Percentiles rank a stretch among this genome's conserved stretches.
Evolutionary conservation across 163 green algal genomes (phyloP).

Genomic region (Scenedesmus sp.): DNA sequence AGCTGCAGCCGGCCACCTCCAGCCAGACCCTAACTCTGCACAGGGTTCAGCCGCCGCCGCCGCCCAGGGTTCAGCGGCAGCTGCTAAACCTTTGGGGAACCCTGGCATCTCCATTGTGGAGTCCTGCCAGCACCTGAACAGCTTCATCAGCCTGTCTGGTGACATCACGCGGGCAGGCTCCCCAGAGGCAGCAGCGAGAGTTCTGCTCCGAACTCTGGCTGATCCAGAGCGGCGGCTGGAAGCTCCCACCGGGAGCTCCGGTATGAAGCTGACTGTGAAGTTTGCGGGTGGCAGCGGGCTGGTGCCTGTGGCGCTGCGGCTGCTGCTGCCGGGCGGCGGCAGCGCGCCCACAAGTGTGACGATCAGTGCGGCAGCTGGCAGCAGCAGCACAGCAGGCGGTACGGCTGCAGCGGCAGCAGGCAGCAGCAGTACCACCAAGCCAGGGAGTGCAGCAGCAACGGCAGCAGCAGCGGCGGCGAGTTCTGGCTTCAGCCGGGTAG

Average conservation of each 20-base stretch:
- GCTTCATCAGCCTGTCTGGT: constrained; percentile 2
- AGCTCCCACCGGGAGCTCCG: constrained; percentile 7
- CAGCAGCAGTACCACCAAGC: not conserved
- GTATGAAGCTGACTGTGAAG: constrained; percentile 32
- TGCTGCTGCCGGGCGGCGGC: constrained; percentile 1
- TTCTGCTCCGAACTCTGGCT: constrained; percentile 1
- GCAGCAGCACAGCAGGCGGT: not conserved
- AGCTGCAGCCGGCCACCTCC: not conserved
- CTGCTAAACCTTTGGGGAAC: not conserved
- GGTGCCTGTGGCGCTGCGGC: constrained; percentile 10
- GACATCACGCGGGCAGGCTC: constrained; percentile 22
- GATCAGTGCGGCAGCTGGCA: not conserved
- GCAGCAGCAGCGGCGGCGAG: not conserved
- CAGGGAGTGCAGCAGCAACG: not conserved
- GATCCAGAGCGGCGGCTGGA: constrained; percentile 33
- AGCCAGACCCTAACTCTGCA: not conserved
- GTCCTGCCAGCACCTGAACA: constrained; percentile 28
- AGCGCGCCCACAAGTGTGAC: not conserved
- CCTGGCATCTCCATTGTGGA: constrained; percentile 4
- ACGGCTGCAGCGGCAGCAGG: not conserved
- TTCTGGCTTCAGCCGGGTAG: not conserved
- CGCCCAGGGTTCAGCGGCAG: not conserved
- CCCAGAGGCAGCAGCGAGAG: constrained; percentile 15
- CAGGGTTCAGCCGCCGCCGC: not conserved
- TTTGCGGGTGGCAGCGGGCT: not conserved